phyloP scores from a whole-genome alignment of 768 basidiomycete species.

The Boletus rubescentipes region DNA sequence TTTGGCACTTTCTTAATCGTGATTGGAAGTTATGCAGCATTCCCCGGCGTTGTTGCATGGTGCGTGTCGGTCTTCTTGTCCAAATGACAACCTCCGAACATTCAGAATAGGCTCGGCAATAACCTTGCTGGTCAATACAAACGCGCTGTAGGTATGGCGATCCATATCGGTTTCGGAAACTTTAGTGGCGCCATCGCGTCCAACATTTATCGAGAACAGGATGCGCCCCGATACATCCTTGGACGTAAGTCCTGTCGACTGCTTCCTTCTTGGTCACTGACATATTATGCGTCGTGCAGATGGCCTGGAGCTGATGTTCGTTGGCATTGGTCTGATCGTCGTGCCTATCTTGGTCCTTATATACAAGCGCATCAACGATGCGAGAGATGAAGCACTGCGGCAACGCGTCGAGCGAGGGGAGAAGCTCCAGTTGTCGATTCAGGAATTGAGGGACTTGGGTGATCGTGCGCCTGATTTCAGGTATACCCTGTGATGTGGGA shows the following conservation, averaged over 20 bases:
- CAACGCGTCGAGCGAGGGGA: constrained; percentile 20
- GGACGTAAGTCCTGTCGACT: constrained; percentile 49
- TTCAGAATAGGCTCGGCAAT: constrained; percentile 46
- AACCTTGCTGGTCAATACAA: constrained; percentile 68
- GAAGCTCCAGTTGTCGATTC: constrained; percentile 11
- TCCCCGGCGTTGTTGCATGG: constrained; percentile 66
- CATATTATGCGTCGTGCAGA: constrained; percentile 34
- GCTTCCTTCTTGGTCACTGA: not conserved
- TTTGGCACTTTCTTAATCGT: constrained; percentile 72
- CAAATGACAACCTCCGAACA: not conserved
- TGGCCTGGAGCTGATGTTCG: constrained; percentile 64
- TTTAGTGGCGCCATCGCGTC: constrained; percentile 63
- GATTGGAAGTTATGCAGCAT: constrained; percentile 53
- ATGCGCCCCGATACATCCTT: constrained; percentile 58
- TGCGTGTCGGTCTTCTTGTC: constrained; percentile 28
- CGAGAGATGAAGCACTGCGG: constrained; percentile 39
- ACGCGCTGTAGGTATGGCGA: constrained; percentile 63
- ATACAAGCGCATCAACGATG: constrained; percentile 57
- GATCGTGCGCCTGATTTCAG: constrained; percentile 65
- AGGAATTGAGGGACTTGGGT: constrained; percentile 41
- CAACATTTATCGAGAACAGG: constrained; percentile 59
- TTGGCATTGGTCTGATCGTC: constrained; percentile 59
- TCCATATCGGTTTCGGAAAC: constrained; percentile 54
- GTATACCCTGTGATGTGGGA: constrained; percentile 42
- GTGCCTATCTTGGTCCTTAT: constrained; percentile 47